Evolutionary conservation across 2,329 filamentous ascomycete genomes (phyloP).

Genomic region (Akanthomyces muscarius): DNA sequence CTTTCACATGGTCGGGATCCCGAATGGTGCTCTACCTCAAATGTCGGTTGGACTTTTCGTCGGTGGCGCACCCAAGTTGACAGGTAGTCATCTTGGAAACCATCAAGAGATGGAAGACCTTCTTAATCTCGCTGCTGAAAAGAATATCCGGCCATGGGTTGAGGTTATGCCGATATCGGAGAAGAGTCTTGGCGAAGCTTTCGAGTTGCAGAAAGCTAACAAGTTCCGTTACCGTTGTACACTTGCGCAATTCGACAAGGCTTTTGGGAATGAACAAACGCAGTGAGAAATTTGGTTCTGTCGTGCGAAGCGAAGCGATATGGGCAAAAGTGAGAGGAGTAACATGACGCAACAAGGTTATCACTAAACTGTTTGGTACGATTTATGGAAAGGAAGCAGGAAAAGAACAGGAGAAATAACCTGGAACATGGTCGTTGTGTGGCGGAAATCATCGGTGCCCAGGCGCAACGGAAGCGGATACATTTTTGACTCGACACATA

Average conservation of each 20-base stretch:
- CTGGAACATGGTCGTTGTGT: too few species aligned
- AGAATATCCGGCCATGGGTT: conserved; percentile 53
- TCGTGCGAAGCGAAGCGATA: too few species aligned
- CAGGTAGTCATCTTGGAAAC: conserved; percentile 56
- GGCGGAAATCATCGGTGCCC: too few species aligned
- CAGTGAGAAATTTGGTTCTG: too few species aligned
- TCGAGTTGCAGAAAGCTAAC: conserved; percentile 65
- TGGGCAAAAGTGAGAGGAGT: too few species aligned
- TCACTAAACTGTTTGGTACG: too few species aligned
- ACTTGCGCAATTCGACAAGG: conserved; percentile 62
- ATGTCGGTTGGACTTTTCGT: conserved; percentile 37
- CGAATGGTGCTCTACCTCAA: conserved; percentile 45
- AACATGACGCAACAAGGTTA: too few species aligned
- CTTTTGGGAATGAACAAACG: too few species aligned
- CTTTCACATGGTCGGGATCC: conserved; percentile 57
- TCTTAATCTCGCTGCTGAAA: conserved; percentile 53
- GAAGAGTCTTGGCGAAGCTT: conserved; percentile 64
- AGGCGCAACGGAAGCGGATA: too few species aligned
- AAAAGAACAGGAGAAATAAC: too few species aligned
- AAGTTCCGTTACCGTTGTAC: conserved; percentile 71
- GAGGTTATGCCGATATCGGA: conserved; percentile 62
- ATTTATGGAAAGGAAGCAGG: too few species aligned
- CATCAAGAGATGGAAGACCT: conserved; percentile 57
- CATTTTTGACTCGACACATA: too few species aligned
- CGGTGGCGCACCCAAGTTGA: conserved; percentile 27